phyloP scores from a whole-genome alignment of 495 filamentous ascomycete genomes.

The Pyronema domesticum region DNA sequence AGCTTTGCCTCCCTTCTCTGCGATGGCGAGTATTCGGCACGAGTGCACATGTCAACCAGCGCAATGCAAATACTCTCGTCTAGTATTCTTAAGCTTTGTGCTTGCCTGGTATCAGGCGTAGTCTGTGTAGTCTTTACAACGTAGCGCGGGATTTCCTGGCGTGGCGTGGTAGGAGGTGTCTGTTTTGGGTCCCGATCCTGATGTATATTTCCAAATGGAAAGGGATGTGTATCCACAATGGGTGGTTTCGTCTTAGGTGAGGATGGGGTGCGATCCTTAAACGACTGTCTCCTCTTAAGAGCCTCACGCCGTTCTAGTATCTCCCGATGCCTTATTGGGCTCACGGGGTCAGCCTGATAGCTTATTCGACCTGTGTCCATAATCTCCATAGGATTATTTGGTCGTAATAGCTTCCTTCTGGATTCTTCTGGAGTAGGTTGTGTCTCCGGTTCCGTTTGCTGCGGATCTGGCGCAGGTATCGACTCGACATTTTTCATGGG shows the following conservation, averaged over 20 bases:
- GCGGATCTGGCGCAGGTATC: constrained; percentile 22
- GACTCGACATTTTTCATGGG: constrained; percentile 67
- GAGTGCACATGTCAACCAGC: constrained; percentile 7
- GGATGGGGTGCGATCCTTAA: constrained; percentile 2
- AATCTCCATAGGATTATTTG: constrained; percentile 17
- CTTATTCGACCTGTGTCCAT: constrained; percentile 20
- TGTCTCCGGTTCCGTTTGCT: too few relatives aligned
- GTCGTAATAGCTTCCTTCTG: constrained; percentile 5
- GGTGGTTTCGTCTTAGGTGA: too few relatives aligned
- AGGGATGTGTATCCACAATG: too few relatives aligned
- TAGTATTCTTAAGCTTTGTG: constrained; percentile 27
- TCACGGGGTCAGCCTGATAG: constrained; percentile 20
- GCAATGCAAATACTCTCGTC: constrained; percentile 16
- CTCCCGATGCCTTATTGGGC: constrained; percentile 19
- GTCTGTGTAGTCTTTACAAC: constrained; percentile 10
- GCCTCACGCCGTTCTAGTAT: constrained; percentile 14
- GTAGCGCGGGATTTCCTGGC: constrained; percentile 13
- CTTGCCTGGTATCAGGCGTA: neutral
- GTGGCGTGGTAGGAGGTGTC: neutral
- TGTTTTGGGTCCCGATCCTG: too few relatives aligned
- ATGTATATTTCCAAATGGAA: too few relatives aligned
- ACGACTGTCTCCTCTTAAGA: constrained; percentile 10
- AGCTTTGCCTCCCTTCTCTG: constrained; percentile 31
- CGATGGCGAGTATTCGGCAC: neutral
- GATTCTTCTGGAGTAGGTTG: constrained; percentile 18